Conservation (phyloP, 805 yeast species). For the Candida multigemmis region DNA sequence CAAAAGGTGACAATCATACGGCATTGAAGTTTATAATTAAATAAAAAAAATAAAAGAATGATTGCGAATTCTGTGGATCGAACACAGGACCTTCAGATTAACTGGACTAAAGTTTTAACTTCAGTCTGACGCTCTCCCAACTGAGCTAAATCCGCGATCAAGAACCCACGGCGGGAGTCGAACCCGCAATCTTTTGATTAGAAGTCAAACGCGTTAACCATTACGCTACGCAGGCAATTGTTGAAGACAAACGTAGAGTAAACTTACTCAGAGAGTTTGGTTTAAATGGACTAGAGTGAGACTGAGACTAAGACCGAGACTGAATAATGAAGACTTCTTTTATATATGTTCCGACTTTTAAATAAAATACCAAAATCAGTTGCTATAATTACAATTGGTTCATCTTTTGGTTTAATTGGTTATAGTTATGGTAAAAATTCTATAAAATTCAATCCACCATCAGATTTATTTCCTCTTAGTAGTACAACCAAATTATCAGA, state of each 20-base stretch:
- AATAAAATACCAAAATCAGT: too few species aligned
- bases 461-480: conserved; percentile 8
- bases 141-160: conserved; percentile 18
- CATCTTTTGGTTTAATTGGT: conserved; percentile 2
- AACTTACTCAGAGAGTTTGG: not conserved
- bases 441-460: conserved; percentile 6
- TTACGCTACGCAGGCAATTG: conserved; percentile 49
- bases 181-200: conserved; percentile 59
- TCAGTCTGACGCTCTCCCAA: conserved; percentile 24
- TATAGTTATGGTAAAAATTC: conserved; percentile 7
- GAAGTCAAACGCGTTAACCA: conserved; percentile 64
- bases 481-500: conserved; percentile 28
- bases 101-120: conserved; percentile 19
- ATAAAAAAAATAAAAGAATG: too few species aligned
- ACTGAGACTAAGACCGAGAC: too few species aligned
- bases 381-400: conserved; percentile 1
- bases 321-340: too few species aligned
- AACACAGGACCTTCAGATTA: conserved; percentile 77
- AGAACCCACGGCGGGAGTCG: conserved; percentile 45
- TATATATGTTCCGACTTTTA: too few species aligned
- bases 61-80: conserved; percentile 66
- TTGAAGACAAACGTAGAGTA: not conserved
- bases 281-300: not conserved
- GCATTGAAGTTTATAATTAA: too few species aligned
- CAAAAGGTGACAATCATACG: too few species aligned